Base-by-base conservation (phyloP, 202 grass and related monocot genomes). In the Carex arenaria region DNA sequence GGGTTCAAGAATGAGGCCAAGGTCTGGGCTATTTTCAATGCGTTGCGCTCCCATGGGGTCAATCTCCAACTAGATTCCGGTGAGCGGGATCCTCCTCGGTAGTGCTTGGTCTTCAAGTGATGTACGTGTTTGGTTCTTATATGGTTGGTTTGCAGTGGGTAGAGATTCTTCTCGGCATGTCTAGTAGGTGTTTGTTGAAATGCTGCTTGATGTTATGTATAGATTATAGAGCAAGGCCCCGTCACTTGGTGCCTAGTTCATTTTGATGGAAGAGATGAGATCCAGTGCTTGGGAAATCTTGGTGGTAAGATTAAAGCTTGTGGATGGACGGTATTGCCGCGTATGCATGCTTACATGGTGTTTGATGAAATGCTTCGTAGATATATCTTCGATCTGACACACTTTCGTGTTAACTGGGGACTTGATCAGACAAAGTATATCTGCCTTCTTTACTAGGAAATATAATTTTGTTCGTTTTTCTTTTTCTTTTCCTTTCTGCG, bases 1-100 rank as follows among this genome's bases (percentile, higher is more conserved):
- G 61, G 92, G 20, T 90, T 98, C 82, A 91, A 91, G 92, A 98
- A 87, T 61, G 84, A 86, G 61, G 87, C 86, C 82, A 98, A 95
- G 89, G 92, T 98, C 14, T 91, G 89, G 90, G 90, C 95, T 45
- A 78, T 98, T 80, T 84, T 98, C 71, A 90, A 95, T 65, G 92
- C 92, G 1, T 87, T 98, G 34, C 86, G 89, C 13, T 51, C 45
- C 22, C 86, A 89, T 23, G 91, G 92, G 3, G 87, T 98, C 26
- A 91, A 98, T 82, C 89, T 97, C 22, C 80, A 32, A 12, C 32
- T 97, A 8, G 90, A 93, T 38, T 64, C 45, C 4, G 60, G 49
- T 51, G 60, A 81, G 3, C 59, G 19, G n/a, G 61, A 9, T 8
- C 60, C 22, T 2, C 36, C 60, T 14, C 7, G 0, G 11, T 80